Evolutionary conservation across 1,284 basidiomycete genomes (phyloP), one percentile per base, ranked within the genome.

Genomic region (Salmacisia buchloeana): DNA sequence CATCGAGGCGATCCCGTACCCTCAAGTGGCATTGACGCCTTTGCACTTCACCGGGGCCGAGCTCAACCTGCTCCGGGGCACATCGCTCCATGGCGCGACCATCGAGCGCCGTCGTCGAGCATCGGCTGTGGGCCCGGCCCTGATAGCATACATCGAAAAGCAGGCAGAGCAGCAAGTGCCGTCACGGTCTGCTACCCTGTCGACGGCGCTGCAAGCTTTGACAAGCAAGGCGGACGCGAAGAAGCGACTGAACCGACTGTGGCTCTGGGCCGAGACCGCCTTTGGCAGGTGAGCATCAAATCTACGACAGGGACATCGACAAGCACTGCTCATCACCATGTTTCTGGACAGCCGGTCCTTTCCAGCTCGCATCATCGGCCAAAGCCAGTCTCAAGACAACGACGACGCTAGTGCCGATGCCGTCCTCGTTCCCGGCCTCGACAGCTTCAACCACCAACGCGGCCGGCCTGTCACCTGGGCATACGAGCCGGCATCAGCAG

Each of bases 291-390:
- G 6, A 31, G 49, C 2, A 29, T n/a, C n/a, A n/a, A n/a, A n/a
- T n/a, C n/a, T n/a, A n/a, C n/a, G n/a, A n/a, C n/a, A n/a, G n/a
- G n/a, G n/a, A n/a, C n/a, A n/a, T n/a, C n/a, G n/a, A n/a, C n/a
- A n/a, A n/a, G n/a, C n/a, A n/a, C n/a, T n/a, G n/a, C n/a, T n/a
- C n/a, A n/a, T n/a, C n/a, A n/a, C n/a, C n/a, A n/a, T n/a, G n/a
- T n/a, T n/a, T n/a, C n/a, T n/a, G n/a, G n/a, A n/a, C 49, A 54
- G 49, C 34, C 49, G 49, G 29, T 54, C 49, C 15, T 54, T 54
- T 18, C 49, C 49, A 18, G 18, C 49, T 33, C 25, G 49, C 18
- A 33, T 54, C 49, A 54, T 54, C 10, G 49, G 49, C 27, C 10
- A 33, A 27, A n/a, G 29, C 9, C 15, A 33, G 29, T n/a, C n/a